Percentiles rank a stretch among this genome's conserved stretches.
Conservation (phyloP, 768 basidiomycete genomes). For the Suillus luteus region DNA sequence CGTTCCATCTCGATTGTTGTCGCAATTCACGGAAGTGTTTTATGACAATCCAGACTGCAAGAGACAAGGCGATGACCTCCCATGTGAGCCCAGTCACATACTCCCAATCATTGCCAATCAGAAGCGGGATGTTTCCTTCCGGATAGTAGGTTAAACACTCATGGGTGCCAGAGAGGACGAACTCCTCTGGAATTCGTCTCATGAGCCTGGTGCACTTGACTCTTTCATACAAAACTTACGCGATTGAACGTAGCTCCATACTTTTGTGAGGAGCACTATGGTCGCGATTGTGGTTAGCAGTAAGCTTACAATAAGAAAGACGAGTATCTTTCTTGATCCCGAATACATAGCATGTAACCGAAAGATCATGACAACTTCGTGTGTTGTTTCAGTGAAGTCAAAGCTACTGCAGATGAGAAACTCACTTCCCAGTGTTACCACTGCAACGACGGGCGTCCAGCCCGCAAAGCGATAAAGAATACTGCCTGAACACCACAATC, state of each 20-base stretch:
- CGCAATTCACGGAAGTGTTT: background rate
- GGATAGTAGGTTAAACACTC: background rate
- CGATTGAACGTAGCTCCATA: background rate
- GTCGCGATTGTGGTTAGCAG: background rate
- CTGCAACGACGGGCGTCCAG: background rate
- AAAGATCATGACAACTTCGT: background rate
- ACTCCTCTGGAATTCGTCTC: background rate
- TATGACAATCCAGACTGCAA: background rate
- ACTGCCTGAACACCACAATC: background rate
- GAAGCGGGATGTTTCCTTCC: background rate
- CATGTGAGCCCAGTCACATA: background rate
- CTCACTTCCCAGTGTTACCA: background rate
- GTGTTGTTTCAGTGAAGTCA: background rate
- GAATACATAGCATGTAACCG: background rate
- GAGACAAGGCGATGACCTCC: background rate
- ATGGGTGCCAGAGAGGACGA: background rate
- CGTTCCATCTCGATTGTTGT: background rate
- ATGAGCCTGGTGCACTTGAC: background rate
- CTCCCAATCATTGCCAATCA: background rate
- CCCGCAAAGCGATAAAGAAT: rapidly evolving
- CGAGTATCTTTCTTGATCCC: background rate
- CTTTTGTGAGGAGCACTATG: background rate
- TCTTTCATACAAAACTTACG: background rate
- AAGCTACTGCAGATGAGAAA: background rate
- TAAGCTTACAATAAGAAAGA: background rate